Evolutionary conservation across 2,329 filamentous ascomycete species (phyloP).

Genomic region (Cordyceps fumosorosea): DNA sequence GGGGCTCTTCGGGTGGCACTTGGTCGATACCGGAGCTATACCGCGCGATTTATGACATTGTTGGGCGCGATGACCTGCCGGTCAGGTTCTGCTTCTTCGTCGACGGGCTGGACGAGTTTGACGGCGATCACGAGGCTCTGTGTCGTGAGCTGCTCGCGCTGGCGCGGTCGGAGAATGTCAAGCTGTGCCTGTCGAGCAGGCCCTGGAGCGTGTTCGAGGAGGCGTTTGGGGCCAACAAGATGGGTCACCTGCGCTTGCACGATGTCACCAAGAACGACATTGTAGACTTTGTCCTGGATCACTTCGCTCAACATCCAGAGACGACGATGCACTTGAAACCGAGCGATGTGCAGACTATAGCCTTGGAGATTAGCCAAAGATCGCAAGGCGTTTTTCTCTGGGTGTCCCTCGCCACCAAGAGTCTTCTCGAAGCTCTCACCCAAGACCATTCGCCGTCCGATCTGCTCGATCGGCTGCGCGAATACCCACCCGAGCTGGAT

Average conservation of each 20-base stretch:
- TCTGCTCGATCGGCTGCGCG: background rate
- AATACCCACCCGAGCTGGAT: slow-evolving; percentile 5
- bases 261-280: slow-evolving; percentile 14
- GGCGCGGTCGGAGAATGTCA: slow-evolving; percentile 9
- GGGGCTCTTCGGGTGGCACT: background rate
- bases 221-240: background rate
- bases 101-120: slow-evolving; percentile 19
- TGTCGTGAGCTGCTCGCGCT: slow-evolving; percentile 11
- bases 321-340: background rate
- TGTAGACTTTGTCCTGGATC: slow-evolving; percentile 6
- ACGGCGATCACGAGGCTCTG: slow-evolving; percentile 9
- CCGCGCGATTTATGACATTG: background rate
- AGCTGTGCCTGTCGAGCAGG: slow-evolving; percentile 21
- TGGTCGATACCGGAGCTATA: background rate
- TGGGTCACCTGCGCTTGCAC: slow-evolving; percentile 7
- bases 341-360: background rate
- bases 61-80: background rate
- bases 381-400: slow-evolving; percentile 9
- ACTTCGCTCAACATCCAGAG: background rate
- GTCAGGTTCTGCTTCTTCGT: slow-evolving; percentile 15
- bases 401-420: slow-evolving; percentile 1
- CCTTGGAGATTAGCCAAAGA: background rate
- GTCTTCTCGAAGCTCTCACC: background rate
- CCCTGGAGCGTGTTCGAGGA: slow-evolving; percentile 14
- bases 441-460: background rate